Conservation (phyloP, 192 early-diverging fungal genomes). For the Entomortierella lignicola region DNA sequence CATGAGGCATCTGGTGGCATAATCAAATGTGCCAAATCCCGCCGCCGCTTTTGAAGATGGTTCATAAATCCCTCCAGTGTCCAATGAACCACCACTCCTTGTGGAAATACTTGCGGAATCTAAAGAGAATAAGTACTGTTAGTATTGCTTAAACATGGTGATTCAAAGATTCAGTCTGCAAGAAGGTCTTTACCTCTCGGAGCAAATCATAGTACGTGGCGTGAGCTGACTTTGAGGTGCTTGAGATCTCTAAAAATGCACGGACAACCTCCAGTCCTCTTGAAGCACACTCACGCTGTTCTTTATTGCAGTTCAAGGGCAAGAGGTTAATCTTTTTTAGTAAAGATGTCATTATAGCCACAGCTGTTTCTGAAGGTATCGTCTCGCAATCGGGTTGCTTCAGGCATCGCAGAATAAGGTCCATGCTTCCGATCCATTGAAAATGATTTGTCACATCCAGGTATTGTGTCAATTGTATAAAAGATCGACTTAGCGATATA, state of each 20-base stretch:
- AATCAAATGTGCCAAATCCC: conserved; percentile 60
- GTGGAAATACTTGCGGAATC: conserved; percentile 66
- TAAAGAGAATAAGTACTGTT: conserved; percentile 10
- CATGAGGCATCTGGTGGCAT: conserved; percentile 80
- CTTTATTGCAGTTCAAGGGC: conserved; percentile 53
- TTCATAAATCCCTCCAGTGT: conserved; percentile 68
- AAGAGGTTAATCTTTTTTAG: conserved; percentile 62
- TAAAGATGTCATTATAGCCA: conserved; percentile 62
- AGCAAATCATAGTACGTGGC: conserved; percentile 68
- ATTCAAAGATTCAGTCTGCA: too few species aligned
- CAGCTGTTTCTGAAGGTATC: conserved; percentile 56
- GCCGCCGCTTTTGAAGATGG: conserved; percentile 63
- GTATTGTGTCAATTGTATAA: conserved; percentile 46
- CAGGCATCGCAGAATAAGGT: conserved; percentile 56
- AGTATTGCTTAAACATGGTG: too few species aligned
- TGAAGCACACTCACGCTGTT: conserved; percentile 59
- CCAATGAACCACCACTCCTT: conserved; percentile 67
- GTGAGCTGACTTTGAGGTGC: conserved; percentile 57
- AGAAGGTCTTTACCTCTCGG: conserved; percentile 58
- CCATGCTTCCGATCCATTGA: conserved; percentile 61
- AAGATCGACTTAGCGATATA: conserved; percentile 37
- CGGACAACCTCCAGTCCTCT: conserved; percentile 64
- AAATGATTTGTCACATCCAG: conserved; percentile 54
- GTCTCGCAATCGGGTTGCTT: conserved; percentile 57
- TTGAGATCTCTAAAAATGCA: conserved; percentile 56